Base-by-base conservation (phyloP, 2,329 filamentous ascomycete genomes). In the Paraphaeosphaeria sporulosa region DNA sequence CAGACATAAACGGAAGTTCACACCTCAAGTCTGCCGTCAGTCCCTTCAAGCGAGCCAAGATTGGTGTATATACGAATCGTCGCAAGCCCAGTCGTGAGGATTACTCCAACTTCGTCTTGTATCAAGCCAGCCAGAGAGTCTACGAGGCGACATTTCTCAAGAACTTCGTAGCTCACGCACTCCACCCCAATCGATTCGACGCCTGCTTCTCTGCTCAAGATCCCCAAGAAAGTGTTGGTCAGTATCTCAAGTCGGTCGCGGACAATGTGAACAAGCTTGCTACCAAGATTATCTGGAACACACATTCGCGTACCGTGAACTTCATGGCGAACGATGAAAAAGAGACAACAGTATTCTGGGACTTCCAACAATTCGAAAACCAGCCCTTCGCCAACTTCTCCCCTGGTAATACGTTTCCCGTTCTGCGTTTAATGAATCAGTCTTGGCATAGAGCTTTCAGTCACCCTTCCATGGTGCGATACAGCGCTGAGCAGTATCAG, bases 121-220 rank as follows among this genome's bases (percentile, higher is more conserved):
- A 73, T 40, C 68, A 74, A 52, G 70, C 64, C 4, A 72, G 61
- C 32, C 71, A 73, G 46, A 71, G 67, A 44, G 59, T 60, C 1
- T 73, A 73, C 46, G 71, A 74, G 49, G 64, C 64, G 9, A 60
- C 61, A 1, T 68, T 70, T 32, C 17, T 73, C 13, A 71, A 68
- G 48, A 57, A 55, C 19, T 73, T 73, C 48, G 12, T 67, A 15
- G 44, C 55, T 15, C 67, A 72, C 55, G 70, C 66, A 17, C 55
- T 73, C 15, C 60, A 69, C 34, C 60, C 64, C 3, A 43, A 65
- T n/a, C 63, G 59, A n/a, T 40, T 71, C 12, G 49, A 62, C 2
- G n/a, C 52, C 13, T 69, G 60, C 44, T 58, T 67, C 15, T 25
- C 49, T 25, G 40, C 60, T 10, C 27, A 13, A 4, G 53, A 58